Conservation (phyloP, 139 green algal species). For the Pleodorina starrii region DNA sequence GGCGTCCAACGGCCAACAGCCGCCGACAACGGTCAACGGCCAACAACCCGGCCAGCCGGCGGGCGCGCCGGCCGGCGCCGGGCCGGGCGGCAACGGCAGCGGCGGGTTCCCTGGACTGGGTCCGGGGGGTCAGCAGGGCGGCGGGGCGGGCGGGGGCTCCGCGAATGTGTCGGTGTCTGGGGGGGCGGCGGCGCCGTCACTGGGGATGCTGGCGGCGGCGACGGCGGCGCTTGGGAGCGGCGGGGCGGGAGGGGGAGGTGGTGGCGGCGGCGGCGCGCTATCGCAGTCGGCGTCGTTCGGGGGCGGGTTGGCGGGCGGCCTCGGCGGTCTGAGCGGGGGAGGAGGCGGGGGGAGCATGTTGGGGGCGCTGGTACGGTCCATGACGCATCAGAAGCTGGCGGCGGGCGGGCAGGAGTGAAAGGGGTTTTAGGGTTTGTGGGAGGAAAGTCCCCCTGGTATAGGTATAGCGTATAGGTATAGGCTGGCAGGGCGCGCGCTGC, state of each 20-base stretch:
- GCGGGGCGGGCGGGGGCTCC: background rate
- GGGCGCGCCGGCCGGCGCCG: background rate
- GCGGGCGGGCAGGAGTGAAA: too few species aligned
- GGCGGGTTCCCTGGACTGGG: too few species aligned
- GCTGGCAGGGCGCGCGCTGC: too few species aligned
- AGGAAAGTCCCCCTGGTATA: too few species aligned
- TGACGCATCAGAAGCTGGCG: too few species aligned
- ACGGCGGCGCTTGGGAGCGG: background rate
- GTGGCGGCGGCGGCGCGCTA: background rate
- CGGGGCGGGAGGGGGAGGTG: background rate
- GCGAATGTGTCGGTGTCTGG: constrained; percentile 10
- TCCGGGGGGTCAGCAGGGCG: background rate
- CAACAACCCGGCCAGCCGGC: background rate
- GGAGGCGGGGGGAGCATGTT: background rate
- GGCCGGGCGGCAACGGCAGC: background rate
- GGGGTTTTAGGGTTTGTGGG: too few species aligned
- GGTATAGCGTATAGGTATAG: too few species aligned
- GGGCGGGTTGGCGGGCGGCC: background rate
- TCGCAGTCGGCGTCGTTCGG: background rate
- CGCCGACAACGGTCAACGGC: too few species aligned
- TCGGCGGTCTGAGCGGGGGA: background rate
- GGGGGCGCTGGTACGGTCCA: background rate
- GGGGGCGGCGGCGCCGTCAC: background rate
- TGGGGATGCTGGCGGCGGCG: background rate
- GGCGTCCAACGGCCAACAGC: background rate